phyloP scores from a whole-genome alignment of 2,329 filamentous ascomycete genomes.

The Pseudocercospora ulei region DNA sequence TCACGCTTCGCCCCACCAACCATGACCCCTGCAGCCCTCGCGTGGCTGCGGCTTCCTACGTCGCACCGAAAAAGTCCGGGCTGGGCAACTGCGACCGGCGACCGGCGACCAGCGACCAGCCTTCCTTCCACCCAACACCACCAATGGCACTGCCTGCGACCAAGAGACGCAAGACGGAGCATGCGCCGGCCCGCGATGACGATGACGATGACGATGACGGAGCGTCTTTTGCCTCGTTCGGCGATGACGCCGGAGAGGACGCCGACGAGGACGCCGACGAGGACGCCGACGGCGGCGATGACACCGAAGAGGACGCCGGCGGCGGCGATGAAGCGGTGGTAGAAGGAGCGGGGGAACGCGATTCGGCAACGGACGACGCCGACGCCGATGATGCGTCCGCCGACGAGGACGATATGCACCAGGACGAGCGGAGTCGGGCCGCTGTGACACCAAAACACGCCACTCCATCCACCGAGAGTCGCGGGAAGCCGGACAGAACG shows the following conservation, averaged over 20 bases:
- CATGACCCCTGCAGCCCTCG: slow-evolving; percentile 7
- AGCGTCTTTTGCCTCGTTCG: slow-evolving; percentile 33
- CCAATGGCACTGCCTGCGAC: slow-evolving; percentile 30
- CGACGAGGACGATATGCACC: background rate
- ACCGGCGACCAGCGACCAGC: too few species aligned
- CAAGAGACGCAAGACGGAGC: slow-evolving; percentile 34
- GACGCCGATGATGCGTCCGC: slow-evolving; percentile 12
- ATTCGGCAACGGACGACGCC: slow-evolving; percentile 12
- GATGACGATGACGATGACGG: slow-evolving; percentile 25
- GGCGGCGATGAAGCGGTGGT: slow-evolving; percentile 14
- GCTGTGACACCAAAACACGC: slow-evolving; percentile 12
- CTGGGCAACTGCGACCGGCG: background rate
- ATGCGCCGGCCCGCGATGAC: slow-evolving; percentile 28
- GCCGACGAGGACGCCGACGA: slow-evolving; percentile 13
- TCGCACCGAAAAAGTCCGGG: slow-evolving; percentile 1
- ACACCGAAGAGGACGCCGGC: slow-evolving; percentile 13
- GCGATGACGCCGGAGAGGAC: slow-evolving; percentile 18
- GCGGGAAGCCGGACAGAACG: slow-evolving; percentile 12
- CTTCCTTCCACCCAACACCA: slow-evolving; percentile 4
- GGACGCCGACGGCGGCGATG: slow-evolving; percentile 16
- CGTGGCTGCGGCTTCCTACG: slow-evolving; percentile 4
- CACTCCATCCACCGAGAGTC: slow-evolving; percentile 2
- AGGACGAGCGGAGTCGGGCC: slow-evolving; percentile 10
- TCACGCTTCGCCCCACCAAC: too few species aligned
- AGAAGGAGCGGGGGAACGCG: slow-evolving; percentile 15